Evolutionary conservation across 177 flowering plant species (phyloP).

Genomic region (Tripterygium wilfordii): DNA sequence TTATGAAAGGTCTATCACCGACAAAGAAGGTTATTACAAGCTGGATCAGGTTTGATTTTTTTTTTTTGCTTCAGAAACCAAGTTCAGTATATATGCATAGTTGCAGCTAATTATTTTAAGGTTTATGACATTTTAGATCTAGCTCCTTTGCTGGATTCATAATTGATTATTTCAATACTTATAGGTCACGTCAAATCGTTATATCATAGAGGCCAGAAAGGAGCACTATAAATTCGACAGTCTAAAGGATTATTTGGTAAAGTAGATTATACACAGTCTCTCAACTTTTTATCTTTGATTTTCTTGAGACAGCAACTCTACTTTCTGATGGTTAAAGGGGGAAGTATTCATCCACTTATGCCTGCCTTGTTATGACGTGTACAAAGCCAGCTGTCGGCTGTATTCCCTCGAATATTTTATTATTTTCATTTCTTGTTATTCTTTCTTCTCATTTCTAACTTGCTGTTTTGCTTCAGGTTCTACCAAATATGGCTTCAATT

Average conservation of each 20-base stretch:
- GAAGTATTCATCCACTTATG: background rate
- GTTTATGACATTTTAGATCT: slow-evolving; percentile 1
- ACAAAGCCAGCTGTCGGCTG: background rate
- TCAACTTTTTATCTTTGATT: background rate
- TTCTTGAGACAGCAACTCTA: background rate
- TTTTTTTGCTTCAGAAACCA: background rate
- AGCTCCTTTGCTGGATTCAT: background rate
- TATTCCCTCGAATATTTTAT: no score
- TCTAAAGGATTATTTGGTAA: slow-evolving; percentile 77
- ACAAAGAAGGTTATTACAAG: slow-evolving; percentile 76
- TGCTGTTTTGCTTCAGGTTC: slow-evolving; percentile 42
- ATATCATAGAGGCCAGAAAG: slow-evolving; percentile 73
- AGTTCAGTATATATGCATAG: background rate
- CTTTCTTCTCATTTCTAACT: background rate
- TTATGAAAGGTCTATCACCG: slow-evolving; percentile 72
- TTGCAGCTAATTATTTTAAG: background rate
- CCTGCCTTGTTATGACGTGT: no score
- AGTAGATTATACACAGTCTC: slow-evolving; percentile 3
- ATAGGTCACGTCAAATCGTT: slow-evolving; percentile 88
- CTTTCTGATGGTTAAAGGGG: background rate
- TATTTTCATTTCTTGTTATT: no score
- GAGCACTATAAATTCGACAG: slow-evolving; percentile 79
- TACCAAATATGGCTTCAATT: slow-evolving; percentile 94
- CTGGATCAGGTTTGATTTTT: slow-evolving; percentile 81
- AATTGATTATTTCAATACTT: slow-evolving; percentile 8